A percentile compares a stretch with the other conserved stretches of the same genome.
Evolutionary conservation across 805 yeast genomes (phyloP).

Genomic region (Wickerhamomyces subpelliculosus): DNA sequence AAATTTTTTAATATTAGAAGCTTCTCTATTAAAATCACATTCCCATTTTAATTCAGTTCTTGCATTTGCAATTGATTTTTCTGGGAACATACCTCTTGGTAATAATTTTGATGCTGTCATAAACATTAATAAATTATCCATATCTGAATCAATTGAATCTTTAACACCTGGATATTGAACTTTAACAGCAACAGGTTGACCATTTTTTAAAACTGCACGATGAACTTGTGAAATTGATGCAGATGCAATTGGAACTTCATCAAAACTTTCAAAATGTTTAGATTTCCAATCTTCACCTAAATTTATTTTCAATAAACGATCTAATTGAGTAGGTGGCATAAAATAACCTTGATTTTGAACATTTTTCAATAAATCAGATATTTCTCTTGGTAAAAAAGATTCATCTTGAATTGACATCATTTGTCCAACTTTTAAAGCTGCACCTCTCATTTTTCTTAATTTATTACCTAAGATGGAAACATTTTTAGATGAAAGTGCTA

Average conservation of each 20-base stretch:
- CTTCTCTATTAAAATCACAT: slow-evolving; percentile 91
- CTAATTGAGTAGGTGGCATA: slow-evolving; percentile 91
- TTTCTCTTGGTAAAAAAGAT: slow-evolving; percentile 74
- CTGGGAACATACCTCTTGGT: slow-evolving; percentile 89
- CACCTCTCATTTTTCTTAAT: slow-evolving; percentile 95
- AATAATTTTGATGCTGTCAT: slow-evolving; percentile 80
- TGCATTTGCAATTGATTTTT: slow-evolving; percentile 88
- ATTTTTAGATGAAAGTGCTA: slow-evolving; percentile 73
- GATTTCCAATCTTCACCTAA: slow-evolving; percentile 77
- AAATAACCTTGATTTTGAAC: slow-evolving; percentile 94
- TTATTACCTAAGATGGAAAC: slow-evolving; percentile 84
- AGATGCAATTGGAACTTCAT: slow-evolving; percentile 90
- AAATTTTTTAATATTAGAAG: slow-evolving; percentile 65
- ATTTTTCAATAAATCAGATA: slow-evolving; percentile 69
- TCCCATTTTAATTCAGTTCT: slow-evolving; percentile 94
- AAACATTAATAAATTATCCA: slow-evolving; percentile 75
- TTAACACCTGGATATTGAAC: slow-evolving; percentile 98
- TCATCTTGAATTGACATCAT: slow-evolving; percentile 92
- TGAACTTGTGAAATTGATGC: slow-evolving; percentile 98
- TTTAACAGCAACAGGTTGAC: slow-evolving; percentile 81
- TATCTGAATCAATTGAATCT: slow-evolving; percentile 86
- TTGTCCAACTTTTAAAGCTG: slow-evolving; percentile 96
- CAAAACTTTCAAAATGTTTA: slow-evolving; percentile 60
- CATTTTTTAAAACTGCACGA: slow-evolving; percentile 60
- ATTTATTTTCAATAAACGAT: slow-evolving; percentile 62